Percentiles rank a stretch among this genome's conserved stretches.
phyloP scores from a whole-genome alignment of 78 protist species.

The Andalucia godoyi region DNA sequence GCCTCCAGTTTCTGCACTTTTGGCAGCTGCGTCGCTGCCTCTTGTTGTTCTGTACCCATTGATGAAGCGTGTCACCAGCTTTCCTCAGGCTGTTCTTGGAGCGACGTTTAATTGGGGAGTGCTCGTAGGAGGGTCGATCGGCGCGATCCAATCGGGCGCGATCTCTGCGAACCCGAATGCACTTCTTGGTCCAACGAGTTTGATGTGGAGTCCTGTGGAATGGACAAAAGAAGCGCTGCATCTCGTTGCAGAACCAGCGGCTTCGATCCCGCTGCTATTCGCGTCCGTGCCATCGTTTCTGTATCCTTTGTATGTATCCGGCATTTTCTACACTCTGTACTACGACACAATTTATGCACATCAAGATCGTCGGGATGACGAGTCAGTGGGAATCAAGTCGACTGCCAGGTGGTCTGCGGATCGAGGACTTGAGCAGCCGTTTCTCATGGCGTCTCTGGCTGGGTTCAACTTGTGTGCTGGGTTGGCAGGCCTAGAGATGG shows the following conservation, averaged over 20 bases:
- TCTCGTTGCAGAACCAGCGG: neutral
- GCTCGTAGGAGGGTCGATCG: conserved; percentile 51
- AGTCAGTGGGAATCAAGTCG: conserved; percentile 67
- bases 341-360: conserved; percentile 88
- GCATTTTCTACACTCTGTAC: conserved; percentile 69
- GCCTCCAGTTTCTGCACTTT: conserved; percentile 12
- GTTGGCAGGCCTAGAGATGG: too few species aligned
- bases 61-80: conserved; percentile 69
- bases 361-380: conserved; percentile 74
- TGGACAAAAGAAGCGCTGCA: neutral
- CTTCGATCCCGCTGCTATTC: too few species aligned
- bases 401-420: too few species aligned
- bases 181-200: neutral
- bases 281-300: too few species aligned
- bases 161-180: conserved; percentile 37
- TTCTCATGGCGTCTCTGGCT: too few species aligned
- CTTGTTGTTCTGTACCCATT: conserved; percentile 70
- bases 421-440: too few species aligned
- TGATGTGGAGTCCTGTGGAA: too few species aligned
- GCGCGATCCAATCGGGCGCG: conserved; percentile 14
- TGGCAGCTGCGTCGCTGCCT: conserved; percentile 48
- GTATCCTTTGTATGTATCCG: conserved; percentile 60
- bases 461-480: too few species aligned
- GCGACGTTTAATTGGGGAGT: conserved; percentile 86
- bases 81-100: conserved; percentile 79